These are phyloP conservation scores for Diaporthe australafricana DNA, from an alignment of 2,329 filamentous ascomycete genomes.

Conservation along the genomic window DNA sequence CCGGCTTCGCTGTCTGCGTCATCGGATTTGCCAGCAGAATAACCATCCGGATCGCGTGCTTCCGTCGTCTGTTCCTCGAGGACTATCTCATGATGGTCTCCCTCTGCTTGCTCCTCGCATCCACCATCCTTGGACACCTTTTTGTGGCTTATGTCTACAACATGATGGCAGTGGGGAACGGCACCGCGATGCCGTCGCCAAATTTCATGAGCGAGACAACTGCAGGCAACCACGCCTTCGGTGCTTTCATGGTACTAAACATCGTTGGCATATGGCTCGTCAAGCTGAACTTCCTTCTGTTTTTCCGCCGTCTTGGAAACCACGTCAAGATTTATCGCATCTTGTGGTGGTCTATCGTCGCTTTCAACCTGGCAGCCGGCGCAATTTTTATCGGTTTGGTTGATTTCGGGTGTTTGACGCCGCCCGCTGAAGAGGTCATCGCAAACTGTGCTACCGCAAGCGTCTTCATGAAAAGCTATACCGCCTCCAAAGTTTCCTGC, in stretches of 20 bases:
- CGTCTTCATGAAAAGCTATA: background rate
- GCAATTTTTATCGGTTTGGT: constrained; percentile 21
- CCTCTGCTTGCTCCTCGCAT: background rate
- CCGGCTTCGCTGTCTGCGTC: background rate
- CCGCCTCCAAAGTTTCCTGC: background rate
- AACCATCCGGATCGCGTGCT: constrained; percentile 38
- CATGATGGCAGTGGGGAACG: background rate
- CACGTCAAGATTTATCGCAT: constrained; percentile 30
- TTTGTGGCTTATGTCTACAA: background rate
- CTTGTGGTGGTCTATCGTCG: constrained; percentile 35
- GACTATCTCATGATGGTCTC: constrained; percentile 25
- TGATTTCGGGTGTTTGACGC: background rate
- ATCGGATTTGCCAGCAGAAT: background rate
- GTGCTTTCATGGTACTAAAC: constrained; percentile 1
- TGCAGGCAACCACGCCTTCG: constrained; percentile 9
- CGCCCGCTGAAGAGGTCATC: background rate
- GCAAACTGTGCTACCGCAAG: background rate
- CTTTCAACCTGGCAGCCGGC: constrained; percentile 31
- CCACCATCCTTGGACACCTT: background rate
- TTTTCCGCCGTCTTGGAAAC: constrained; percentile 30
- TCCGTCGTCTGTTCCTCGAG: constrained; percentile 37
- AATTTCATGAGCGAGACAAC: constrained; percentile 18
- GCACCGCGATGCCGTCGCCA: background rate
- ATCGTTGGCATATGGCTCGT: constrained; percentile 30
- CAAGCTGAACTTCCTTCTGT: constrained; percentile 31